Percentiles rank a stretch among this genome's conserved stretches.
Conservation (phyloP, 331 rosid genomes). For the Quercus lobata region DNA sequence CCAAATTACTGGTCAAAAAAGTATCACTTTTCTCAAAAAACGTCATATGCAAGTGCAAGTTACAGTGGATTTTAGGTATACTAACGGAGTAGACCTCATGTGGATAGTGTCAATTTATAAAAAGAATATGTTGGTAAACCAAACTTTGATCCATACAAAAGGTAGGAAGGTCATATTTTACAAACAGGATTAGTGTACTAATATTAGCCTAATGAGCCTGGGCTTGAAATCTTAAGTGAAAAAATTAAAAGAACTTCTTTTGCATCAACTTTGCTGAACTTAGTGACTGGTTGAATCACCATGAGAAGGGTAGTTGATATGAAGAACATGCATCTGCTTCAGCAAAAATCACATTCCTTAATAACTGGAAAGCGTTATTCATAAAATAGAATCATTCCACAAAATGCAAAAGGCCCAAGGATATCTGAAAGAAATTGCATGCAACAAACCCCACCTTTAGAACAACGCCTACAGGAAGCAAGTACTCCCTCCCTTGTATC, state of each 20-base stretch:
- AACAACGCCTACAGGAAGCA: constrained; percentile 89
- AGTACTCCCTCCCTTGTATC: constrained; percentile 81
- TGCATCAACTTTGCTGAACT: no score
- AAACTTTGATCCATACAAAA: no score
- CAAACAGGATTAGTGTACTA: neutral
- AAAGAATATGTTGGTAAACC: no score
- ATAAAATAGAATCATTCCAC: neutral
- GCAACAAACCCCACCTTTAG: constrained; percentile 52
- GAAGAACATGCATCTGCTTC: neutral
- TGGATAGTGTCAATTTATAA: no score
- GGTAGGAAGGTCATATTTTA: no score
- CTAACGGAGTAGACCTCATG: no score
- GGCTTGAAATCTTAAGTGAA: neutral
- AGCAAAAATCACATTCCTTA: neutral
- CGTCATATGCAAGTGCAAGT: no score
- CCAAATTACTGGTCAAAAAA: no score
- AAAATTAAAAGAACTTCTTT: neutral
- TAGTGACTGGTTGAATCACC: no score
- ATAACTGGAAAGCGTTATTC: neutral
- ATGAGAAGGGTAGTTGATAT: neutral
- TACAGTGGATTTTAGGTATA: no score
- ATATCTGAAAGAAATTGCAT: constrained; percentile 1
- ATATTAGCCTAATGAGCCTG: neutral
- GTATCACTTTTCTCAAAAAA: no score
- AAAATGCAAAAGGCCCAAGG: neutral